These are phyloP conservation scores for Plantago rigida DNA, from an alignment of 305 asterid species.

Conservation along the genomic window DNA sequence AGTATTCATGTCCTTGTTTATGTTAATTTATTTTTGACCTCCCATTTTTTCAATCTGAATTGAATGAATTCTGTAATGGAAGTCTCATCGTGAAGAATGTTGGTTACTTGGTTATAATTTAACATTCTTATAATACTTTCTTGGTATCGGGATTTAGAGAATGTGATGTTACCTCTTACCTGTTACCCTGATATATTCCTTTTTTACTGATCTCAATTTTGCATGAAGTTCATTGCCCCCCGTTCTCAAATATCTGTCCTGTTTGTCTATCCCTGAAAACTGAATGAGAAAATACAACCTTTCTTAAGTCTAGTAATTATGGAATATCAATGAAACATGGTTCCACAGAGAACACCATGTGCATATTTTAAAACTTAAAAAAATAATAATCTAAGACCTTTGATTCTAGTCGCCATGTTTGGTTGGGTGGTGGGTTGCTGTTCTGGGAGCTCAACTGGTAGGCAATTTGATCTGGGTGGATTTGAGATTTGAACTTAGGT, in stretches of 20 bases:
- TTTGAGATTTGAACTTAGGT: too few relatives aligned
- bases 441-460: too few relatives aligned
- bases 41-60: background rate
- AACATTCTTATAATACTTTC: too few relatives aligned
- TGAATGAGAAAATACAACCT: background rate
- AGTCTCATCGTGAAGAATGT: background rate
- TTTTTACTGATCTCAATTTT: background rate
- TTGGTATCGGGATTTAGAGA: too few relatives aligned
- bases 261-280: constrained; percentile 12
- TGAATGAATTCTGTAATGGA: background rate
- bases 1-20: background rate
- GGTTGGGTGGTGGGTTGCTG: too few relatives aligned
- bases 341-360: background rate
- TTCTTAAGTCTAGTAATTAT: constrained; percentile 2
- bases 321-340: constrained; percentile 3
- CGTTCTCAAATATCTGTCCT: constrained; percentile 4
- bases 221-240: constrained; percentile 1
- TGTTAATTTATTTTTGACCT: constrained; percentile 7
- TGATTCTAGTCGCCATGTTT: too few relatives aligned
- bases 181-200: too few relatives aligned
- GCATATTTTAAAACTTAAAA: too few relatives aligned
- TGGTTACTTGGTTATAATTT: too few relatives aligned
- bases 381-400: too few relatives aligned
- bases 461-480: too few relatives aligned
- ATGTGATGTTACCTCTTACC: too few relatives aligned